Percentiles rank a stretch among this genome's conserved stretches.
Conservation (phyloP, 2,329 filamentous ascomycete species). For the Aspergillus terreus region DNA sequence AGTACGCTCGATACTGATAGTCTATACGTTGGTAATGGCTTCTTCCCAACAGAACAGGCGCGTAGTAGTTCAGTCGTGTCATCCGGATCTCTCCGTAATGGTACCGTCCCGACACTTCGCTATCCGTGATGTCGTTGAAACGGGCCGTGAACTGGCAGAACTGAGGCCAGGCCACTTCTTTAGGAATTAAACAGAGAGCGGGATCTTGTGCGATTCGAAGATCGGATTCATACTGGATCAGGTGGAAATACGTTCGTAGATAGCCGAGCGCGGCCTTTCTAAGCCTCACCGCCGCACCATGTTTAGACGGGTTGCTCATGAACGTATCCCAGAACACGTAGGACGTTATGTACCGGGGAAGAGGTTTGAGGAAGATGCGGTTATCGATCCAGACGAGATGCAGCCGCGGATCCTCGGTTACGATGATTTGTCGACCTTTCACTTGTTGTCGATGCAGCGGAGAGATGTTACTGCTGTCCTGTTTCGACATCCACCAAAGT, state of each 20-base stretch:
- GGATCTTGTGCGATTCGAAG: background rate
- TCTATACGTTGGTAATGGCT: background rate
- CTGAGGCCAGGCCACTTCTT: background rate
- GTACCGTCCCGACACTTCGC: background rate
- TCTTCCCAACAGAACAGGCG: background rate
- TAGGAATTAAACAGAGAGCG: background rate
- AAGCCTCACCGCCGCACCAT: background rate
- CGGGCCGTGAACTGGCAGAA: background rate
- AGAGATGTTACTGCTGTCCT: background rate
- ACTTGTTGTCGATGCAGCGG: conserved; percentile 3
- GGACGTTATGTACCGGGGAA: conserved; percentile 24
- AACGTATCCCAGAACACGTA: conserved; percentile 7
- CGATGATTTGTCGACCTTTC: conserved; percentile 16
- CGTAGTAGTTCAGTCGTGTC: background rate
- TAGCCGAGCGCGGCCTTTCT: background rate
- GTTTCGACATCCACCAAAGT: background rate
- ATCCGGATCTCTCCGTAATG: background rate
- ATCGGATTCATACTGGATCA: background rate
- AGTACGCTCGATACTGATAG: background rate
- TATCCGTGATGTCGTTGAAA: background rate
- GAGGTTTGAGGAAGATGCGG: conserved; percentile 27
- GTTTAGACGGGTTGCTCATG: background rate
- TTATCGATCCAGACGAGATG: conserved; percentile 27
- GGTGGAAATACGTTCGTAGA: background rate
- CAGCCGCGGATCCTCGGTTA: conserved; percentile 24